Evolutionary conservation across 129 eudicot species (phyloP), one percentile per base, ranked within the genome.

Genomic region (Mikania micrantha): DNA sequence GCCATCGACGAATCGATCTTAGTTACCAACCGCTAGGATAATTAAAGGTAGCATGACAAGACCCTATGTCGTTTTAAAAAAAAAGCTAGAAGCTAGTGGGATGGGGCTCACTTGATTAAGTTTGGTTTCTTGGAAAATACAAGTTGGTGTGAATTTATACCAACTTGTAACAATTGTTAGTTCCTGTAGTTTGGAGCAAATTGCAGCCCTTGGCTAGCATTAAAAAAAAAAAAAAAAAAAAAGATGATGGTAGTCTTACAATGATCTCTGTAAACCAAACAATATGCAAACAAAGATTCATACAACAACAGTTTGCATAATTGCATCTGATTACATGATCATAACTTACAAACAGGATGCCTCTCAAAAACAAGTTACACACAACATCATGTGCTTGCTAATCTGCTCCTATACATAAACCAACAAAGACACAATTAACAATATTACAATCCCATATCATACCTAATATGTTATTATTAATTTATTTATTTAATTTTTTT

Each of bases 301-400:
- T 41, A 57, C 54, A n/a, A n/a, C n/a, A n/a, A n/a, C n/a, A n/a
- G n/a, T n/a, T 73, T 49, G 77, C 56, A 35, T 50, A 24, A 40
- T 44, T 44, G 20, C 50, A 44, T 44, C 20, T 72, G 70, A 63
- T 68, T 8, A 39, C 71, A 50, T 54, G 21, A 52, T 16, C 56
- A 64, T 59, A 74, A 65, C 73, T 74, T 74, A 65, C 67, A 65
- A 11, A 65, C 64, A 52, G 65, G 78, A 73, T 73, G 71, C 71
- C 78, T 50, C 72, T 73, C 78, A 74, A 74, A 74, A 74, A 52
- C 5, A 74, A 64, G 45, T 39, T 41, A 66, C 78, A 73, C 78
- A 50, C 41, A 60, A 12, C 60, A 73, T 66, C 60, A 66, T 24
- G 67, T 66, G 79, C 79, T 65, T 66, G 79, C 40, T 74, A 66